These are phyloP conservation scores for Wickerhamomyces alni DNA, from an alignment of 805 yeast species.

Conservation along the genomic window DNA sequence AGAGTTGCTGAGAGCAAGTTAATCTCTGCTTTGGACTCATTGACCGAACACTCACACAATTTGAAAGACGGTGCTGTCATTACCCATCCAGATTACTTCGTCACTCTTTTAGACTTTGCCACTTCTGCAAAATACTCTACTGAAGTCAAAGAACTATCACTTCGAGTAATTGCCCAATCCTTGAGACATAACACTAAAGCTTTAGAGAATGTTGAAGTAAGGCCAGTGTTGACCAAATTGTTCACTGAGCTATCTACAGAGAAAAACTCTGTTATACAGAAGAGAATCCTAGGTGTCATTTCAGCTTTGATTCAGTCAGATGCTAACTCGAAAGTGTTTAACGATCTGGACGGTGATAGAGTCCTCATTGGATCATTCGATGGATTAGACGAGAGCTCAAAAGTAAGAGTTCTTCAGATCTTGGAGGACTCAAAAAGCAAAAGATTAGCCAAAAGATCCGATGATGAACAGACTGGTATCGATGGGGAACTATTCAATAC, in stretches of 20 bases:
- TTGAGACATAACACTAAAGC: constrained; percentile 73
- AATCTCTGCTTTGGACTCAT: constrained; percentile 26
- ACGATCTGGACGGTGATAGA: constrained; percentile 13
- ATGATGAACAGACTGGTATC: constrained; percentile 4
- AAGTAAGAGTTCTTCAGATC: constrained; percentile 37
- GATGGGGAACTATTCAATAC: constrained; percentile 9
- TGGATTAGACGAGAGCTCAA: constrained; percentile 20
- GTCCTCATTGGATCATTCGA: constrained; percentile 22
- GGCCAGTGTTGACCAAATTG: constrained; percentile 7
- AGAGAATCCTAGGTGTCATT: constrained; percentile 46
- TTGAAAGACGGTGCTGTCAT: constrained; percentile 53
- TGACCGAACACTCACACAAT: constrained; percentile 64
- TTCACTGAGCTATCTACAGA: constrained; percentile 7
- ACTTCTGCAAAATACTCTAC: constrained; percentile 14
- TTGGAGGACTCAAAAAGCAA: constrained; percentile 35
- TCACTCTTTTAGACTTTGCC: constrained; percentile 24
- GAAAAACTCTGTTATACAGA: constrained; percentile 31
- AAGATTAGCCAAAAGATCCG: constrained; percentile 8
- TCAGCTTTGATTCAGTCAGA: constrained; percentile 37
- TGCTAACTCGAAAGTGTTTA: constrained; percentile 26
- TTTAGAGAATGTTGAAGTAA: constrained; percentile 27
- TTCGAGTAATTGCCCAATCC: constrained; percentile 59
- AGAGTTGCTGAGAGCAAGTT: constrained; percentile 4
- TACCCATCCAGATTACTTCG: constrained; percentile 26
- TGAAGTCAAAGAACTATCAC: constrained; percentile 41